Conservation (phyloP, 164 flowering plant species). For the Vitis labrusca region DNA sequence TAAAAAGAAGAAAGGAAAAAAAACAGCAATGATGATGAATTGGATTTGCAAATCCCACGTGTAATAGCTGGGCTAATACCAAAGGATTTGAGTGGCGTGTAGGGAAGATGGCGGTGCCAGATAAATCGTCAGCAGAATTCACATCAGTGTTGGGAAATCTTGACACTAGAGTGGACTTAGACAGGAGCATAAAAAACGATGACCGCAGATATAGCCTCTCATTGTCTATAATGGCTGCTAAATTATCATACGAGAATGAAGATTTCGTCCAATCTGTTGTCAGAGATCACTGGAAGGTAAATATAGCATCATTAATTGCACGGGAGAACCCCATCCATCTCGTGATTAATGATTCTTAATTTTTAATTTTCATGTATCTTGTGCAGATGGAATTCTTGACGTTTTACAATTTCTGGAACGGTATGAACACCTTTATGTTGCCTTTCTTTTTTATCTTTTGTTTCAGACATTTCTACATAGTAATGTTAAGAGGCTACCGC, state of each 20-base stretch:
- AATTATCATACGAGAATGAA: conserved; percentile 48
- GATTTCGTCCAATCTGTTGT: conserved; percentile 26
- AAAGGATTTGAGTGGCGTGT: neutral
- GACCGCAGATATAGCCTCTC: conserved; percentile 21
- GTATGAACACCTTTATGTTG: conserved; percentile 31
- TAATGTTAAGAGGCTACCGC: too few species aligned
- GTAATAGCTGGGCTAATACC: too few species aligned
- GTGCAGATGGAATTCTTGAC: conserved; percentile 75
- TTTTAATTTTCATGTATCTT: conserved; percentile 1
- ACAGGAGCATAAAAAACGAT: conserved; percentile 24
- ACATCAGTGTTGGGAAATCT: conserved; percentile 30
- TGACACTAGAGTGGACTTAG: conserved; percentile 44
- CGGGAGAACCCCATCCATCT: neutral
- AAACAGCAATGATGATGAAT: neutral
- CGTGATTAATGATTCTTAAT: neutral
- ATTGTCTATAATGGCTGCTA: conserved; percentile 52
- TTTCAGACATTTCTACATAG: too few species aligned
- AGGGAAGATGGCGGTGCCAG: conserved; percentile 36
- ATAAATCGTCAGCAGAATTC: conserved; percentile 24
- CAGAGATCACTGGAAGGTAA: conserved; percentile 47
- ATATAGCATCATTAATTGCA: too few species aligned
- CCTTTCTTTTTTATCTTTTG: too few species aligned
- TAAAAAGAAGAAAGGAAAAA: neutral
- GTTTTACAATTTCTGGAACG: conserved; percentile 61
- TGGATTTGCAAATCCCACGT: too few species aligned